Conservation (phyloP, 805 yeast genomes). For the Groenewaldozyma salmanticensis region DNA sequence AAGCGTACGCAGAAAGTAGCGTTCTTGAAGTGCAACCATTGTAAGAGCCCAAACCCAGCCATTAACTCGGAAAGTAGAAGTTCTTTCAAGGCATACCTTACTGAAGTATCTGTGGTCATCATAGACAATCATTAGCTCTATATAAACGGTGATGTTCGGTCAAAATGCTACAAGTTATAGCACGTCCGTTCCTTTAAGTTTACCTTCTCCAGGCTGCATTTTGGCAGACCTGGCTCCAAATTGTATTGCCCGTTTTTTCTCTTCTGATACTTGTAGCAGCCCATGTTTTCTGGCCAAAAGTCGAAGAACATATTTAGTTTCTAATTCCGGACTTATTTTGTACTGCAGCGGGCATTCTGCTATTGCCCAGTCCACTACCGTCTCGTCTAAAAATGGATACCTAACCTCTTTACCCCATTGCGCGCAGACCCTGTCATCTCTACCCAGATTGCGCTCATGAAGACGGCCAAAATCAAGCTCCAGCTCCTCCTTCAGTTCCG, state of each 20-base stretch:
- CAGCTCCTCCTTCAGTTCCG: constrained; percentile 47
- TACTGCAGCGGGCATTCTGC: constrained; percentile 27
- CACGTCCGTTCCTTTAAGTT: constrained; percentile 59
- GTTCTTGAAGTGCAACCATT: too few species aligned
- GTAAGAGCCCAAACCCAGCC: too few species aligned
- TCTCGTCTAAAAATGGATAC: constrained; percentile 72
- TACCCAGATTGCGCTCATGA: constrained; percentile 69
- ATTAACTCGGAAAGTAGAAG: too few species aligned
- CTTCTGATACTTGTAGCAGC: constrained; percentile 50
- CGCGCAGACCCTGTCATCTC: constrained; percentile 86
- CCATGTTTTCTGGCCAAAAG: constrained; percentile 42
- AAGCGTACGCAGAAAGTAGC: too few species aligned
- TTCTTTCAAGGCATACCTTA: too few species aligned
- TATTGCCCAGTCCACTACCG: constrained; percentile 37
- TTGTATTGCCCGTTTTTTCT: constrained; percentile 89
- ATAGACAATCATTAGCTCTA: too few species aligned
- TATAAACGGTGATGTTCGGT: too few species aligned
- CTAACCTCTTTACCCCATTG: constrained; percentile 84
- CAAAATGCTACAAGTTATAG: too few species aligned
- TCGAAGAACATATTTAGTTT: constrained; percentile 50
- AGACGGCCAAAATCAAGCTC: constrained; percentile 62
- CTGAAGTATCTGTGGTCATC: too few species aligned
- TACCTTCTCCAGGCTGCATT: constrained; percentile 72
- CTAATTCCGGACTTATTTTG: constrained; percentile 23
- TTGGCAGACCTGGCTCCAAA: constrained; percentile 96